A percentile compares a stretch with the other conserved stretches of the same genome.
Evolutionary conservation across 2,329 filamentous ascomycete genomes (phyloP).

Genomic region (Rutstroemia sp.): DNA sequence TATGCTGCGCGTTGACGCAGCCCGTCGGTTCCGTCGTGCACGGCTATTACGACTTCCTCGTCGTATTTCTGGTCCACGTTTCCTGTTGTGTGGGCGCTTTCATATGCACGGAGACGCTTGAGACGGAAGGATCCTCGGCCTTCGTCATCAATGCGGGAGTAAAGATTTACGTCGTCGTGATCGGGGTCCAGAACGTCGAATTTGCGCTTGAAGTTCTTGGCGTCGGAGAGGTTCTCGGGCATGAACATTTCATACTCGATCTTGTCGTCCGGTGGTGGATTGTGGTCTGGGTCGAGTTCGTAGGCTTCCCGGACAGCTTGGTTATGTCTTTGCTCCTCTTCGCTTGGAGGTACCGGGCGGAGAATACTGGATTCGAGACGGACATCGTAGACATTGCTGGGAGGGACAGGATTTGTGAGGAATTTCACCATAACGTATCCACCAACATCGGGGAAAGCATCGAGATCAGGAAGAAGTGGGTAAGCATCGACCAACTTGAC

Average conservation of each 20-base stretch:
- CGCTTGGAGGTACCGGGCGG: constrained; percentile 48
- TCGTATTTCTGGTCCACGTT: constrained; percentile 51
- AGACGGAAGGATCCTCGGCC: constrained; percentile 49
- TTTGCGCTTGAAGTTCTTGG: constrained; percentile 50
- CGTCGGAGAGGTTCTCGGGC: constrained; percentile 39
- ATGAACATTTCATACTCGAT: constrained; percentile 65
- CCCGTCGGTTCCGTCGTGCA: constrained; percentile 46
- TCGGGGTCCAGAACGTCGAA: constrained; percentile 52
- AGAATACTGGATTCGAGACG: constrained; percentile 56
- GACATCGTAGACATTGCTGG: constrained; percentile 46
- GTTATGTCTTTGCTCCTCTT: constrained; percentile 43
- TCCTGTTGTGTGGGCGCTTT: constrained; percentile 51
- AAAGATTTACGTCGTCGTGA: constrained; percentile 45
- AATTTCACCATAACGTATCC: constrained; percentile 66
- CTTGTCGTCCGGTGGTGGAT: constrained; percentile 48
- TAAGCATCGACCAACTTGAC: constrained; percentile 52
- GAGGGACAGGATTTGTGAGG: constrained; percentile 53
- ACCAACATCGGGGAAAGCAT: constrained; percentile 62
- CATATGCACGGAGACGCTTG: constrained; percentile 55
- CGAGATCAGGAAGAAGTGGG: constrained; percentile 57
- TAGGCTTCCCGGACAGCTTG: constrained; percentile 44
- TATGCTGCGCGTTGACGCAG: constrained; percentile 50
- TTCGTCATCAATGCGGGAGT: constrained; percentile 42
- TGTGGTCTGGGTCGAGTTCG: constrained; percentile 47
- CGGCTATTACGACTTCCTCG: constrained; percentile 54